phyloP scores from a whole-genome alignment of 2,329 filamentous ascomycete genomes.

The Sclerotinia subarctica region DNA sequence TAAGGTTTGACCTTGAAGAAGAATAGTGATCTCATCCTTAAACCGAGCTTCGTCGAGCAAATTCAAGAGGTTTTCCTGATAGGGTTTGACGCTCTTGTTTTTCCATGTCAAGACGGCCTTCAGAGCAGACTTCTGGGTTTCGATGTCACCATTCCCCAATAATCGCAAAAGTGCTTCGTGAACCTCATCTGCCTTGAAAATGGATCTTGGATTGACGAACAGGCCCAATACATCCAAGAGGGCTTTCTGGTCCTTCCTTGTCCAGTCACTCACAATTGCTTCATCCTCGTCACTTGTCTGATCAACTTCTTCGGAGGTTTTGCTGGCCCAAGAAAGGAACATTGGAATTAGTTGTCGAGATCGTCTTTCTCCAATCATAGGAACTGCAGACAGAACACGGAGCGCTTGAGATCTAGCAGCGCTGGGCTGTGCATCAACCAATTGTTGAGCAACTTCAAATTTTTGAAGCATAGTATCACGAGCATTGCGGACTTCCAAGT shows the following conservation, averaged over 20 bases:
- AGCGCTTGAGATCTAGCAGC: constrained; percentile 74
- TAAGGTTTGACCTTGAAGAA: constrained; percentile 72
- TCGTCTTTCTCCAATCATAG: constrained; percentile 76
- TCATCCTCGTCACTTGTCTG: constrained; percentile 32
- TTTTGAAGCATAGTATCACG: constrained; percentile 56
- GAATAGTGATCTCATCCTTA: constrained; percentile 87
- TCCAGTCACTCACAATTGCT: constrained; percentile 54
- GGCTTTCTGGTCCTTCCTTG: constrained; percentile 76
- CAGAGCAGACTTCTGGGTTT: constrained; percentile 81
- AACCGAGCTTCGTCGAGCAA: constrained; percentile 88
- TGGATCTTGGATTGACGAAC: constrained; percentile 80
- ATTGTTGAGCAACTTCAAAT: constrained; percentile 63
- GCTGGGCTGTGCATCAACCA: constrained; percentile 48
- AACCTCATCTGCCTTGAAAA: constrained; percentile 75
- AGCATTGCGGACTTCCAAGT: constrained; percentile 51
- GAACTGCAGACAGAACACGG: constrained; percentile 69
- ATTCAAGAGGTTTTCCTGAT: constrained; percentile 81
- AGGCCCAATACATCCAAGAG: constrained; percentile 78
- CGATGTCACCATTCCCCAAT: constrained; percentile 82
- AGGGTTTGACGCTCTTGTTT: constrained; percentile 67
- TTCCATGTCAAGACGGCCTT: constrained; percentile 91
- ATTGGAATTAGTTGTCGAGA: constrained; percentile 83
- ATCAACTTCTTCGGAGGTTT: constrained; percentile 41
- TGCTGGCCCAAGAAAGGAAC: constrained; percentile 75
- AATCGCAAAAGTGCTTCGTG: constrained; percentile 71